Evolutionary conservation across 2,329 filamentous ascomycete species (phyloP).

Genomic region (Aspergillus pseudonomiae): DNA sequence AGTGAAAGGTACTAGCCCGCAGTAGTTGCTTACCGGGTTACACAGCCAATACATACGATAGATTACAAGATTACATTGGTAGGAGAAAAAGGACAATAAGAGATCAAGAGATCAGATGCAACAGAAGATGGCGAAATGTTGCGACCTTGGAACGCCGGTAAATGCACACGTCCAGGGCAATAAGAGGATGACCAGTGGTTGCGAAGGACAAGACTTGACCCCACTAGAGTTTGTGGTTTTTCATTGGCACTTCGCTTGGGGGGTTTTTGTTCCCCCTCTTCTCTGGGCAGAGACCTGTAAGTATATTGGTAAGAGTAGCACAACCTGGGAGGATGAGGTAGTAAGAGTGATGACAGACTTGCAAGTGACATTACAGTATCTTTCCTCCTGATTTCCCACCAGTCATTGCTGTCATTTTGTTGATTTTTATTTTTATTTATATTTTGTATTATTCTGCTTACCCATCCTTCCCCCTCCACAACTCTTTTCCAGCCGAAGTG

Average conservation of each 20-base stretch:
- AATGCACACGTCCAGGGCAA: not conserved
- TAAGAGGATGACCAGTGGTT: not conserved
- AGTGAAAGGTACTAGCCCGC: constrained; percentile 16
- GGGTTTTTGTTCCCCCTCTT: constrained; percentile 6
- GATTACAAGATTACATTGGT: constrained; percentile 1
- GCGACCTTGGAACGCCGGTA: constrained; percentile 4
- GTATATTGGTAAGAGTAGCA: constrained; percentile 1
- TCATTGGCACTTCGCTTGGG: constrained; percentile 19
- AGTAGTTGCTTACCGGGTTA: constrained; percentile 12
- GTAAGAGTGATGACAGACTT: not conserved
- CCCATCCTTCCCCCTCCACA: constrained; percentile 4
- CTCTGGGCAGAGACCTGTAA: constrained; percentile 1
- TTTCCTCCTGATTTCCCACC: constrained; percentile 1
- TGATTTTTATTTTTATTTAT: not conserved
- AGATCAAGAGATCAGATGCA: constrained; percentile 2
- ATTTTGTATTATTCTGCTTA: not conserved
- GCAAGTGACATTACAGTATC: constrained; percentile 11
- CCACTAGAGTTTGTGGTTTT: constrained; percentile 10
- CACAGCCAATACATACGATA: constrained; percentile 2
- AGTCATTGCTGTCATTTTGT: not conserved
- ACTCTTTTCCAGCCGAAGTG: constrained; percentile 8
- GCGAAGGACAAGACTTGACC: constrained; percentile 5
- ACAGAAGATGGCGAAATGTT: not conserved
- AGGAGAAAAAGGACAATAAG: not conserved
- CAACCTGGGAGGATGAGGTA: not conserved